phyloP scores from a whole-genome alignment of 345 rosid genomes.

The Iberis pinnata region DNA sequence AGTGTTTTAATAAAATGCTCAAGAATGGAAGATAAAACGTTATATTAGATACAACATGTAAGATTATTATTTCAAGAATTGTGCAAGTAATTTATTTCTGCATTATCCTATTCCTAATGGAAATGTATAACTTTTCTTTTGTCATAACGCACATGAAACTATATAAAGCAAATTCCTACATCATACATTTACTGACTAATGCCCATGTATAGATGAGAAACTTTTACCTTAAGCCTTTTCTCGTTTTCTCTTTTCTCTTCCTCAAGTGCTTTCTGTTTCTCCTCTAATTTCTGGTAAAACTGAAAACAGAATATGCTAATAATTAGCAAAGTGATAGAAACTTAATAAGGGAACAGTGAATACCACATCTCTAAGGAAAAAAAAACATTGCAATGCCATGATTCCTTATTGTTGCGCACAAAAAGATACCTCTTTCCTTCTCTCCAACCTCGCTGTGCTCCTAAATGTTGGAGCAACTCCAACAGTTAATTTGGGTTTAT shows the following conservation, averaged over 20 bases:
- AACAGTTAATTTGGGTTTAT: constrained; percentile 56
- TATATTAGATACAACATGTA: constrained; percentile 1
- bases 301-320: constrained; percentile 25
- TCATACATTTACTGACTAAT: too few relatives aligned
- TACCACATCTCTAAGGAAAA: too few relatives aligned
- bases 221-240: constrained; percentile 74
- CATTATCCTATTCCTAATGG: too few relatives aligned
- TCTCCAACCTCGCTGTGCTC: constrained; percentile 61
- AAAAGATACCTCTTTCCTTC: constrained; percentile 77
- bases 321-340: too few relatives aligned
- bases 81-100: too few relatives aligned
- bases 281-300: constrained; percentile 79
- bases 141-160: too few relatives aligned
- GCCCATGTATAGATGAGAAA: too few relatives aligned
- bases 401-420: neutral
- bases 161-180: neutral
- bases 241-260: constrained; percentile 65
- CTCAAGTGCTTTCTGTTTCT: constrained; percentile 81
- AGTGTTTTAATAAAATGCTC: constrained; percentile 10
- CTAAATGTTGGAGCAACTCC: constrained; percentile 85
- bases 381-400: neutral
- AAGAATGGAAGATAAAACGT: constrained; percentile 4
- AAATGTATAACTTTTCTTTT: too few relatives aligned
- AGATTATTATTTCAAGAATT: neutral
- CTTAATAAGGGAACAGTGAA: too few relatives aligned